Percentiles rank a stretch among this genome's conserved stretches.
phyloP scores from a whole-genome alignment of 1,284 basidiomycete species.

The Volvariella volvacea region DNA sequence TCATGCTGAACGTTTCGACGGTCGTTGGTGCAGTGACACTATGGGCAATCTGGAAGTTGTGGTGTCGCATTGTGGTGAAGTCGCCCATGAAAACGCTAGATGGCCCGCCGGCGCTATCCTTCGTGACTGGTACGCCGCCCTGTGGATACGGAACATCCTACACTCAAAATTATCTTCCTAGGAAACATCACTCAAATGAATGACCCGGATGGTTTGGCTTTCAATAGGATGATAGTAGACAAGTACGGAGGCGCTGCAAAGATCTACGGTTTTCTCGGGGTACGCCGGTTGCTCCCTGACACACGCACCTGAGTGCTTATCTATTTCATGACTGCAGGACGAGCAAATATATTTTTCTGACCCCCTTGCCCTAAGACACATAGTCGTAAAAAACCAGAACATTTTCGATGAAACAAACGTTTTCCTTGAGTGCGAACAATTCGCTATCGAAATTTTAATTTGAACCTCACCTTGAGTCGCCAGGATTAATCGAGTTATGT shows the following conservation, averaged over 20 bases:
- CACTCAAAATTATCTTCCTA: neutral
- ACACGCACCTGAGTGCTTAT: neutral
- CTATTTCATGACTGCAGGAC: neutral
- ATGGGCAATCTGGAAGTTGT: too few species aligned
- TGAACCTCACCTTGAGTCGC: too few species aligned
- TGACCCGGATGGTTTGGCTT: neutral
- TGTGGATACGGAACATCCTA: too few species aligned
- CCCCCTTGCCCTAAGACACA: neutral
- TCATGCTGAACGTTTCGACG: too few species aligned
- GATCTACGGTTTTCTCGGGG: neutral
- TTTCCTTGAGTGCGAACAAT: constrained; percentile 1
- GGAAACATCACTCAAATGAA: neutral
- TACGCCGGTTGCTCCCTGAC: neutral
- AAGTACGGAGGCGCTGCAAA: constrained; percentile 1
- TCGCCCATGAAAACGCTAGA: too few species aligned
- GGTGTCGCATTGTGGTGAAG: too few species aligned
- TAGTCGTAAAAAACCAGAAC: neutral
- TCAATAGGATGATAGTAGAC: neutral
- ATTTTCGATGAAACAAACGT: constrained; percentile 1
- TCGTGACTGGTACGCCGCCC: too few species aligned
- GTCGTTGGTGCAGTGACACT: too few species aligned
- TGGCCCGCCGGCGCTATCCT: too few species aligned
- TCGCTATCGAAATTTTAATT: too few species aligned
- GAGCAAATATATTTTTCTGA: constrained; percentile 3
- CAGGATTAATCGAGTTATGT: constrained; percentile 1